Conservation (phyloP, 2,329 filamentous ascomycete genomes). For the Acrocalymma vagum region DNA sequence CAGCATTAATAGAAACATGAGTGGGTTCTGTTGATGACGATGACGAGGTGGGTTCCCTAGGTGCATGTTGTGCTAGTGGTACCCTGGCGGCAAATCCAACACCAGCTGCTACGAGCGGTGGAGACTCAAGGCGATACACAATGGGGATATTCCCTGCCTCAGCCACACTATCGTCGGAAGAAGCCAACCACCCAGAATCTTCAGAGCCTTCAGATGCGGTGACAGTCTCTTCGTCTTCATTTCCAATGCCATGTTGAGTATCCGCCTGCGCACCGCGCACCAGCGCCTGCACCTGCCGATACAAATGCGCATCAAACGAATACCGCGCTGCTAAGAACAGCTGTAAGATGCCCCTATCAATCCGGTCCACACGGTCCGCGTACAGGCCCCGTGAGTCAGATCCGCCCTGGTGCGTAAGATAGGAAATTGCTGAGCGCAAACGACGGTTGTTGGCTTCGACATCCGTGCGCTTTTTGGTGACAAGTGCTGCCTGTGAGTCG, state of each 20-base stretch:
- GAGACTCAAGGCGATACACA: too few relatives aligned
- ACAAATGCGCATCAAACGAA: constrained; percentile 29
- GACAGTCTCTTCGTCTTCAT: constrained; percentile 10
- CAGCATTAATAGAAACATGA: too few relatives aligned
- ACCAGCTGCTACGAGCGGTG: background rate
- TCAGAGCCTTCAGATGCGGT: too few relatives aligned
- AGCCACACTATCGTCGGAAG: constrained; percentile 2
- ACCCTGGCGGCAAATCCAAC: background rate
- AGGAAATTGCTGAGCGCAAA: constrained; percentile 36
- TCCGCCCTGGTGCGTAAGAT: constrained; percentile 31
- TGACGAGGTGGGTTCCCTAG: too few relatives aligned
- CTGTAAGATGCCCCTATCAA: constrained; percentile 32
- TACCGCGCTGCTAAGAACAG: constrained; percentile 19
- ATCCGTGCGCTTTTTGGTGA: too few relatives aligned
- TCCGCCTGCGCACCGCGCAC: constrained; percentile 26
- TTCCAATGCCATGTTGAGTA: constrained; percentile 14
- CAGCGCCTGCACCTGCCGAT: constrained; percentile 25
- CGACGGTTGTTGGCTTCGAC: constrained; percentile 28
- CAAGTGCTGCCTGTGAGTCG: too few relatives aligned
- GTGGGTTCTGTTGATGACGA: too few relatives aligned
- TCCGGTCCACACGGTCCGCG: constrained; percentile 30
- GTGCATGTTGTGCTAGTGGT: background rate
- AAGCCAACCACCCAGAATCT: too few relatives aligned
- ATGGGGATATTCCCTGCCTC: too few relatives aligned
- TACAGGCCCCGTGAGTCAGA: constrained; percentile 25